These are phyloP conservation scores for Lodderomyces parapsilosis DNA, from an alignment of 1,139 yeast species.

Conservation along the genomic window DNA sequence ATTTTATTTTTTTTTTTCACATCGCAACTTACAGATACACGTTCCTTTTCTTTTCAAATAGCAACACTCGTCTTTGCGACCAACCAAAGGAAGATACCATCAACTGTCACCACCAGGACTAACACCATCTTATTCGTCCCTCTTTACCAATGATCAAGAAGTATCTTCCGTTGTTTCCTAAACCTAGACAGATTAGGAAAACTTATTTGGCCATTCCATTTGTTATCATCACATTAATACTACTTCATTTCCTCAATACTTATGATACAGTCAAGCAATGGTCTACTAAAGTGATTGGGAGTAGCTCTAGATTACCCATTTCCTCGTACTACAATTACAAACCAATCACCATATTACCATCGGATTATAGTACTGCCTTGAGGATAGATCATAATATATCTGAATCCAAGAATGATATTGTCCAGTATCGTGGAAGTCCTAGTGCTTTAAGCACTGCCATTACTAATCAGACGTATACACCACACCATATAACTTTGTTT, in stretches of 20 bases:
- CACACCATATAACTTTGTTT: constrained; percentile 5
- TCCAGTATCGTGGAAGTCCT: constrained; percentile 2
- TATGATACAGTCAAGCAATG: constrained; percentile 3
- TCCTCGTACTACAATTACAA: background rate
- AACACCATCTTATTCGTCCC: background rate
- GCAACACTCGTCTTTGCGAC: no score
- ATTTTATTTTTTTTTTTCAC: no score
- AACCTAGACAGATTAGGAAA: constrained; percentile 5
- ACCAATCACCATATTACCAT: constrained; percentile 5
- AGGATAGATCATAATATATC: constrained; percentile 1
- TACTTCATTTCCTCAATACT: constrained; percentile 4
- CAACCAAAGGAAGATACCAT: background rate
- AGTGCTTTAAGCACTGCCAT: constrained; percentile 2
- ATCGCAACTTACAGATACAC: background rate
- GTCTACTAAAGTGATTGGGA: background rate
- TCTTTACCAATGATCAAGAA: background rate
- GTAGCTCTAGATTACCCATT: background rate
- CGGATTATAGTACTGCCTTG: constrained; percentile 1
- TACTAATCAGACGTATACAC: constrained; percentile 5
- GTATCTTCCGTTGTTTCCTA: constrained; percentile 4
- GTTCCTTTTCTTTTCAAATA: no score
- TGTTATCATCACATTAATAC: background rate
- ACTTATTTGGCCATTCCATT: constrained; percentile 4
- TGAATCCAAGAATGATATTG: background rate
- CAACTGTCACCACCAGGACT: background rate